Percentiles rank a stretch among this genome's conserved stretches.
Evolutionary conservation across 768 basidiomycete genomes (phyloP).

Genomic region (Boletus reticulatus): DNA sequence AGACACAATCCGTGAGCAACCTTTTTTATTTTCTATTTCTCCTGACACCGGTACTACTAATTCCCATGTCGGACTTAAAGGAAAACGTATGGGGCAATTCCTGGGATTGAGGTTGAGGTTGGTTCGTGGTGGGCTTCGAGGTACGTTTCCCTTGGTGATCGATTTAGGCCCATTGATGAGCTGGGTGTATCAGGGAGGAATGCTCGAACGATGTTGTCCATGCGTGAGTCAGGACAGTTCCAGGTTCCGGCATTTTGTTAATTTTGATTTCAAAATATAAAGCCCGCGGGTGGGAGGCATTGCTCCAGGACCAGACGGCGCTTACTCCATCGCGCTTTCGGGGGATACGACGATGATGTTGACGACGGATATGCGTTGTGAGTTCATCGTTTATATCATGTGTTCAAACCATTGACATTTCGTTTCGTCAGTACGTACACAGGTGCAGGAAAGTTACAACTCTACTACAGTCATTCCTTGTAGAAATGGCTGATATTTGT

Average conservation of each 20-base stretch:
- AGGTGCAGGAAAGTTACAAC: slow-evolving; percentile 54
- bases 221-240: slow-evolving; percentile 54
- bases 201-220: slow-evolving; percentile 82
- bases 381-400: slow-evolving; percentile 30
- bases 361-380: slow-evolving; percentile 82
- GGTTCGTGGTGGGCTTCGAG: slow-evolving; percentile 84
- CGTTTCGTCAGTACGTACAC: slow-evolving; percentile 63
- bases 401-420: not conserved
- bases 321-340: slow-evolving; percentile 83
- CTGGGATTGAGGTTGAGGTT: slow-evolving; percentile 69
- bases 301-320: slow-evolving; percentile 55
- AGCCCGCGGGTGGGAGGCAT: slow-evolving; percentile 89
- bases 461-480: not conserved
- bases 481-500: not conserved
- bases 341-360: slow-evolving; percentile 90
- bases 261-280: not conserved
- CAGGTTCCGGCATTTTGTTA: not conserved
- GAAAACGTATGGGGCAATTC: slow-evolving; percentile 79
- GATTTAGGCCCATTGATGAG: not conserved
- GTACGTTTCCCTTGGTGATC: slow-evolving; percentile 27
- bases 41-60: slow-evolving; percentile 22
- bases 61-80: slow-evolving; percentile 34
- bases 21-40: not conserved
- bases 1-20: slow-evolving; percentile 32
- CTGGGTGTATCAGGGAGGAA: slow-evolving; percentile 36